Conservation (phyloP, 352 stramenopile genomes). For the Globisporangium viniferum region DNA sequence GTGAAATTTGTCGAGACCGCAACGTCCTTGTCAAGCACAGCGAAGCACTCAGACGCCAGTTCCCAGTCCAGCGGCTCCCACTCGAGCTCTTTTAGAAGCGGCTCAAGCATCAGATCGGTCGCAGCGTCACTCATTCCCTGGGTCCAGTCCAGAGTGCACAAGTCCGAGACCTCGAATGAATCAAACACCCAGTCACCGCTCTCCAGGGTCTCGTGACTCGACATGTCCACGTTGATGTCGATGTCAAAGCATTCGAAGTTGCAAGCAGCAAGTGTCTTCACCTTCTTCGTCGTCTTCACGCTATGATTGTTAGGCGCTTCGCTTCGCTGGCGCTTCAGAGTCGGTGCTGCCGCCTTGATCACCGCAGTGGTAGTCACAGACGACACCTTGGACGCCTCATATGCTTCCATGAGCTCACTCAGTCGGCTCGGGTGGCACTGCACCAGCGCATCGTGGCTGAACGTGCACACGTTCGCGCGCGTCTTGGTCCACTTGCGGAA, state of each 20-base stretch:
- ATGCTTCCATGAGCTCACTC: not conserved
- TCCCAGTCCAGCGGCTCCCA: not conserved
- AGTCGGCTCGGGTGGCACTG: slow-evolving; percentile 37
- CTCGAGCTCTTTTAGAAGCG: not conserved
- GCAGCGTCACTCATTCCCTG: not conserved
- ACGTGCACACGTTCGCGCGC: slow-evolving; percentile 74
- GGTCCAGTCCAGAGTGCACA: not conserved
- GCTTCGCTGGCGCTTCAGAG: not conserved
- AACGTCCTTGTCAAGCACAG: not conserved
- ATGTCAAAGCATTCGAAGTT: not conserved
- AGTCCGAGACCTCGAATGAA: not conserved
- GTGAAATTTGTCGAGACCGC: not conserved
- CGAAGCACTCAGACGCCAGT: not conserved
- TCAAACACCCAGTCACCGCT: not conserved
- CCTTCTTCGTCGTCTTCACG: not conserved
- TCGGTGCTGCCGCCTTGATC: not conserved
- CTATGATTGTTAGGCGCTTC: not conserved
- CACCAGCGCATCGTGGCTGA: slow-evolving; percentile 68
- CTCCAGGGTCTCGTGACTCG: not conserved
- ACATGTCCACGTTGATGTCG: not conserved
- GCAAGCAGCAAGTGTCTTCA: not conserved
- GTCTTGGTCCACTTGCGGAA: slow-evolving; percentile 91
- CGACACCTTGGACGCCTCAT: not conserved
- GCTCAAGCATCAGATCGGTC: not conserved
- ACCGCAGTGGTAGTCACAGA: not conserved